Evolutionary conservation across 148 eudicot species (phyloP), one percentile per base, ranked within the genome.

Genomic region (Tetragonia tetragonoides): DNA sequence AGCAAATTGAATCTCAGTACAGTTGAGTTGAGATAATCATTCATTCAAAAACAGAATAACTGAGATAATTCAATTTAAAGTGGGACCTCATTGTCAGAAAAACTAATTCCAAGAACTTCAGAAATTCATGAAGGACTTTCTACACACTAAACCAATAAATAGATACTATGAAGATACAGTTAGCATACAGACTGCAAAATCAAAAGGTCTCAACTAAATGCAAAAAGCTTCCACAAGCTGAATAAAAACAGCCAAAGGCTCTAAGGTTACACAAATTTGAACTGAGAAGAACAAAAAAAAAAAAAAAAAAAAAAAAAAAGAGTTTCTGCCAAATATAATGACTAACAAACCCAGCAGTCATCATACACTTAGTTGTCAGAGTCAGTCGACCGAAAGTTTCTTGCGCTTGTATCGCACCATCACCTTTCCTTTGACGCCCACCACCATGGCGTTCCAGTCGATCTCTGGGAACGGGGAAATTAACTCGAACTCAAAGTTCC

Each of bases 391-490:
- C 39, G 61, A 21, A 57, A 86, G 78, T 77, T 74, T 82, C 53
- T 79, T 78, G 69, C 85, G 81, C 81, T 82, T 82, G 81, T 82
- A 82, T 60, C 81, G 74, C 23, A 82, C 85, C 85, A 82, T 82
- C 75, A 82, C 85, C 78, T 82, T 78, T 53, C 85, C 85, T 59
- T 82, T 82, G 11, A 82, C 85, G 21, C 85, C 85, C 40, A 82
- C 85, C 24, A 82, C 85, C 85, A 82, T 82, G 60, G 85, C 85
- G 73, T 95, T 95, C 98, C 98, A 95, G 62, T 95, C 97, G n/a
- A 87, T 91, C 87, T 92, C 98, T 0, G 98, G 98, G 68, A 95
- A 95, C 8, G 98, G 98, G 38, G 98, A 95, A 70, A 95, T 68
- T 59, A 95, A 82, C 79, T 95, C 98, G 74, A 95, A 77, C 81